Conservation (phyloP, 129 eudicot species). For the Smallanthus sonchifolius region DNA sequence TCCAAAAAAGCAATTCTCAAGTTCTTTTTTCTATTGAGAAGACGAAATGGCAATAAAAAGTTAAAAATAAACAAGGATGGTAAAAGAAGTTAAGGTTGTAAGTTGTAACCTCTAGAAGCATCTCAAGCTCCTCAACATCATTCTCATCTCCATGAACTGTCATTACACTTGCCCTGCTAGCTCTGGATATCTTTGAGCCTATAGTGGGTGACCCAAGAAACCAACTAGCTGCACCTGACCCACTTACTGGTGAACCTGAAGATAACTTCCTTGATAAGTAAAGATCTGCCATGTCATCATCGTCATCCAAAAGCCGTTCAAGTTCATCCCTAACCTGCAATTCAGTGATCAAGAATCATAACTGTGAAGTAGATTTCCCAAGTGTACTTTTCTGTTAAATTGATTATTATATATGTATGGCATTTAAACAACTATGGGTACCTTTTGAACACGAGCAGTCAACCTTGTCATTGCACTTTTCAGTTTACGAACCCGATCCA, state of each 20-base stretch:
- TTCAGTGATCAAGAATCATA: slow-evolving; percentile 1
- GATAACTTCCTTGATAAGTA: slow-evolving; percentile 80
- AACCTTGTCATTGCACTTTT: slow-evolving; percentile 96
- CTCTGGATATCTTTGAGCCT: slow-evolving; percentile 80
- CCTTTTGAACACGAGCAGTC: slow-evolving; percentile 97
- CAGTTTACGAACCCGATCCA: slow-evolving; percentile 79
- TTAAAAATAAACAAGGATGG: neutral
- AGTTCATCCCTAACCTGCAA: slow-evolving; percentile 95
- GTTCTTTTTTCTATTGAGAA: neutral
- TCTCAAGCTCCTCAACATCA: slow-evolving; percentile 96
- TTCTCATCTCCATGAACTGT: slow-evolving; percentile 82
- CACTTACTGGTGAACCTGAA: slow-evolving; percentile 71
- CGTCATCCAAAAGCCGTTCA: slow-evolving; percentile 92
- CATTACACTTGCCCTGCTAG: slow-evolving; percentile 80
- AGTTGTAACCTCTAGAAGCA: slow-evolving; percentile 76
- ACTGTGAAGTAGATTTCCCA: too few relatives aligned
- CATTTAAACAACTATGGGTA: slow-evolving; percentile 20
- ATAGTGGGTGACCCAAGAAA: slow-evolving; percentile 73
- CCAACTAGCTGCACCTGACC: slow-evolving; percentile 79
- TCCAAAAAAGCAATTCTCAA: neutral
- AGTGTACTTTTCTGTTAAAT: too few relatives aligned
- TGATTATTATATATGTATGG: neutral
- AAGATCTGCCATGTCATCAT: slow-evolving; percentile 95
- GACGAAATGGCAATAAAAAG: neutral
- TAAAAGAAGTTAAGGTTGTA: neutral